Evolutionary conservation across 352 stramenopile genomes (phyloP).

Genomic region (Phytophthora citricola): DNA sequence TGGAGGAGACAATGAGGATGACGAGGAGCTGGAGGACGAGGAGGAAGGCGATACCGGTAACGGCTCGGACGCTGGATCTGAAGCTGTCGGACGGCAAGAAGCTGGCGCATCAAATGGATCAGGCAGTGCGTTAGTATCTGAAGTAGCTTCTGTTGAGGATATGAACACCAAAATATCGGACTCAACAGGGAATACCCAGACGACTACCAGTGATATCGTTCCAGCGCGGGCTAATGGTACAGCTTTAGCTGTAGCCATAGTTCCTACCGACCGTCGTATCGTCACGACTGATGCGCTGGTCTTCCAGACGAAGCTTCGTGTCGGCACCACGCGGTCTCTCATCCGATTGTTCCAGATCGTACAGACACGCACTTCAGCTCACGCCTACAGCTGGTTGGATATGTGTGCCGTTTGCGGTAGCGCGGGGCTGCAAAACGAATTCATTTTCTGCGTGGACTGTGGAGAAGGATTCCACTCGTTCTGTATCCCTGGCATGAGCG

Average conservation of each 20-base stretch:
- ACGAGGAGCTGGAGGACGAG: constrained; percentile 40
- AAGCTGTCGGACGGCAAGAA: constrained; percentile 30
- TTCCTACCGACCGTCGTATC: constrained; percentile 23
- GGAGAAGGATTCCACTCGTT: constrained; percentile 96
- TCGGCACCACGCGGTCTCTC: constrained; percentile 62
- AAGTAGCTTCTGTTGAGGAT: constrained; percentile 12
- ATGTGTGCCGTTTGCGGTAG: constrained; percentile 92
- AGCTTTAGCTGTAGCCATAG: constrained; percentile 2
- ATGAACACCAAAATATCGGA: constrained; percentile 24
- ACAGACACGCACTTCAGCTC: constrained; percentile 80
- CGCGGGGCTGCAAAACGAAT: constrained; percentile 71
- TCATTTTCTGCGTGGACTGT: constrained; percentile 97
- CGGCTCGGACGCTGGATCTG: constrained; percentile 35
- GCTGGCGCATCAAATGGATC: constrained; percentile 9
- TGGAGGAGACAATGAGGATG: constrained; percentile 38
- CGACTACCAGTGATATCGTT: constrained; percentile 3
- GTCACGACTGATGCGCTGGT: constrained; percentile 40
- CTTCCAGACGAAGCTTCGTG: constrained; percentile 73
- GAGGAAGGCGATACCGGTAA: constrained; percentile 39
- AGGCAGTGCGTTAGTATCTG: constrained; percentile 6
- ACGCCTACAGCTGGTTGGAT: constrained; percentile 93
- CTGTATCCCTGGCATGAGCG: constrained; percentile 71
- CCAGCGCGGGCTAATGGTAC: constrained; percentile 5
- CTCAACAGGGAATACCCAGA: constrained; percentile 9
- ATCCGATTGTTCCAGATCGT: constrained; percentile 76